These are phyloP conservation scores for Stentor coeruleus DNA, from an alignment of 73 alveolate species.

Conservation along the genomic window DNA sequence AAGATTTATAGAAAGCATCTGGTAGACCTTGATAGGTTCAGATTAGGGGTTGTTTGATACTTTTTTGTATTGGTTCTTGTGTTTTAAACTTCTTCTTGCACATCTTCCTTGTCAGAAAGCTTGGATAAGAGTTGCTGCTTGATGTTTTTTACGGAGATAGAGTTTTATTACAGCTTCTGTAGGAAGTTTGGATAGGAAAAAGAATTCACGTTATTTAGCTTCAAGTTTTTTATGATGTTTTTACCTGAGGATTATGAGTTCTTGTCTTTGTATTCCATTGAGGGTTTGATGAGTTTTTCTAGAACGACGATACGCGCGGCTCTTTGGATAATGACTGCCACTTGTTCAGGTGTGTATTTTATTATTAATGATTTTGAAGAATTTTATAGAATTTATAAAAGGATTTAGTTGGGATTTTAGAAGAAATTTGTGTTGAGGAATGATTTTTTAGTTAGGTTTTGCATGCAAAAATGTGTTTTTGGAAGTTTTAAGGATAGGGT, in stretches of 20 bases:
- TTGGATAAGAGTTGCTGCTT: background rate
- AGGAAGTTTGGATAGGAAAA: slow-evolving; percentile 3
- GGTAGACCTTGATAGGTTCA: background rate
- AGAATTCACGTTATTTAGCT: background rate
- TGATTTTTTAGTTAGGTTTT: no score
- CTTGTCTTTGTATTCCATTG: background rate
- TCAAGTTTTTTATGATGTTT: background rate
- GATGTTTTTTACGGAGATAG: background rate
- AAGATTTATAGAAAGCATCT: background rate
- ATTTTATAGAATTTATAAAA: no score
- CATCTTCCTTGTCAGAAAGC: background rate
- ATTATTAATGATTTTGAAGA: no score
- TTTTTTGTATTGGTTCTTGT: background rate
- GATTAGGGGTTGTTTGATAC: background rate
- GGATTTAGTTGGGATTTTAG: no score
- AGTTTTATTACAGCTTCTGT: background rate
- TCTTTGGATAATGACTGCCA: background rate
- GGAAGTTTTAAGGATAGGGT: no score
- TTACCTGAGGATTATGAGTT: background rate
- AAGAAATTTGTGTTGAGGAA: no score
- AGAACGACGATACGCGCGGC: background rate
- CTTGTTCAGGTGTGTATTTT: no score
- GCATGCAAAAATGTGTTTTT: no score
- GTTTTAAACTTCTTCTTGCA: background rate
- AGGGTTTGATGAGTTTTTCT: background rate